Evolutionary conservation across 441 rosid species (phyloP).

Genomic region (Euphorbia celastroides): DNA sequence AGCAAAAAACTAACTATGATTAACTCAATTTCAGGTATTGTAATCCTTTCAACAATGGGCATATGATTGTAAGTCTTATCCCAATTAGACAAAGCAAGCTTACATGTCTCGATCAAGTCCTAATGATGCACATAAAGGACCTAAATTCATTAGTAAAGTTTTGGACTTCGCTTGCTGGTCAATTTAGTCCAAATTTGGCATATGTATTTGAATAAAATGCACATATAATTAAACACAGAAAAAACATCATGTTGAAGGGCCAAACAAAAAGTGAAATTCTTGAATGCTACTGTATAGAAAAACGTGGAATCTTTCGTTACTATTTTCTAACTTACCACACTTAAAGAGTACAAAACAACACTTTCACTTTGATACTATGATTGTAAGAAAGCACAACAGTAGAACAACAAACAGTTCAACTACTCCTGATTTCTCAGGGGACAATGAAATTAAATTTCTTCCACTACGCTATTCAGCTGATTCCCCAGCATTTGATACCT

Average conservation of each 20-base stretch:
- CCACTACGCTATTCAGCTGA: slow-evolving; percentile 45
- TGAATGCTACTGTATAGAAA: too few species aligned
- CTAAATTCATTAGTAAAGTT: not conserved
- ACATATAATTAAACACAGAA: too few species aligned
- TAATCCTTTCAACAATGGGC: not conserved
- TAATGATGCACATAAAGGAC: not conserved
- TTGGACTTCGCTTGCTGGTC: not conserved
- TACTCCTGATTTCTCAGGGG: slow-evolving; percentile 15
- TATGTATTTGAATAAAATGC: too few species aligned
- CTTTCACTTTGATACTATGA: slow-evolving; percentile 5
- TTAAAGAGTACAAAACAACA: not conserved
- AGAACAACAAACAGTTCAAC: slow-evolving; percentile 1
- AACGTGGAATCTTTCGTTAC: not conserved
- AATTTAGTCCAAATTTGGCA: not conserved
- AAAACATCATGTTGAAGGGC: not conserved
- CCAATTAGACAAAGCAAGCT: not conserved
- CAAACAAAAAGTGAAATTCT: not conserved
- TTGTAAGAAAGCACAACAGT: slow-evolving; percentile 16
- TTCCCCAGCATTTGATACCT: slow-evolving; percentile 29
- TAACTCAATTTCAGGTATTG: not conserved
- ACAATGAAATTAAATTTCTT: slow-evolving; percentile 3
- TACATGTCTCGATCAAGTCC: not conserved
- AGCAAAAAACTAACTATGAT: too few species aligned
- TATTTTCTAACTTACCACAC: slow-evolving; percentile 2
- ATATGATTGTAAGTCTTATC: not conserved